These are phyloP conservation scores for Cercospora sp. DNA, from an alignment of 2,329 filamentous ascomycete species.

Conservation along the genomic window DNA sequence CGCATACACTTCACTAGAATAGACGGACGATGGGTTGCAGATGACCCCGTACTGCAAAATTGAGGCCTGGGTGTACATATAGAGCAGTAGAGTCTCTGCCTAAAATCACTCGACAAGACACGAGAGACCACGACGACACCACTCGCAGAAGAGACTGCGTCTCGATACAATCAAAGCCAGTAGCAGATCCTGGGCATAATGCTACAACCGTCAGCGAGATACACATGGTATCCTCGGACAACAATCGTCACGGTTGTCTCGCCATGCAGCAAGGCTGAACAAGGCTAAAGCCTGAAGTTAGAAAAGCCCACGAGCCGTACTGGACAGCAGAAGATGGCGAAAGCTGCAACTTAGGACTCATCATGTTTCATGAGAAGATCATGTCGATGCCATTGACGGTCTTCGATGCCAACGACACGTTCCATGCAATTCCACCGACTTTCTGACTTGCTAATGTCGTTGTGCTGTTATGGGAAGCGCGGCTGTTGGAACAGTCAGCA, in stretches of 20 bases:
- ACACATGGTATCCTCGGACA: neutral
- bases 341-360: neutral
- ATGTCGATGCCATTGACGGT: neutral
- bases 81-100: neutral
- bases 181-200: neutral
- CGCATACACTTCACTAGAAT: constrained; percentile 70
- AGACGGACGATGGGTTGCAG: constrained; percentile 17
- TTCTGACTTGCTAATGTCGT: neutral
- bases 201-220: neutral
- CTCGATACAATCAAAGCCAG: neutral
- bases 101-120: neutral
- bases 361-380: neutral
- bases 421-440: too few relatives aligned
- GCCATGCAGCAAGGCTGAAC: neutral
- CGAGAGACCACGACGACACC: neutral
- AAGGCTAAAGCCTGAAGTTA: neutral
- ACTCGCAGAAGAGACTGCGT: neutral
- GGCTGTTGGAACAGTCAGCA: neutral
- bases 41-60: neutral
- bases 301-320: neutral
- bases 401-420: neutral
- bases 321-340: neutral
- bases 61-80: neutral
- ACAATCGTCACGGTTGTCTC: neutral
- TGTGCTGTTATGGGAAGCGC: neutral